A percentile compares a stretch with the other conserved stretches of the same genome.
Evolutionary conservation across 106 monocot species (phyloP).

Genomic region (Dioscorea zingiberensis): DNA sequence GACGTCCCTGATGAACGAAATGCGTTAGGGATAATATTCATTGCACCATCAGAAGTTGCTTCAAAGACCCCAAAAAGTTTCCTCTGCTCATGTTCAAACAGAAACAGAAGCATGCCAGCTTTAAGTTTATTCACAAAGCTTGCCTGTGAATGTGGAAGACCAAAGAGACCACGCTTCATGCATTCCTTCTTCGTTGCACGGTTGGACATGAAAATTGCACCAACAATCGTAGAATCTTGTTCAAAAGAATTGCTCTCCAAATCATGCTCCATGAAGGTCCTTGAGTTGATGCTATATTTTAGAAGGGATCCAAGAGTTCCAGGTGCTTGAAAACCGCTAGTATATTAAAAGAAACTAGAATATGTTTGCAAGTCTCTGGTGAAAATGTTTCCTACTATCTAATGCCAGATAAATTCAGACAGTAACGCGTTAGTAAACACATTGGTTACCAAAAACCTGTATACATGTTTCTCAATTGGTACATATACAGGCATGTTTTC

Average conservation of each 20-base stretch:
- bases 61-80: constrained; percentile 80
- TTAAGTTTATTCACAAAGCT: constrained; percentile 44
- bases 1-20: constrained; percentile 29
- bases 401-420: no score
- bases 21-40: constrained; percentile 60
- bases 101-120: constrained; percentile 70
- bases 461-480: no score
- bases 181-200: constrained; percentile 50
- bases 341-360: no score
- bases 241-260: not conserved
- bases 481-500: no score
- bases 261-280: constrained; percentile 21
- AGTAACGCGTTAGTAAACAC: no score
- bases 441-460: no score
- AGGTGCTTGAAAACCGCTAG: no score
- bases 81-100: constrained; percentile 73
- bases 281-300: not conserved
- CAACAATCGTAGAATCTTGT: constrained; percentile 4
- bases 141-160: constrained; percentile 33
- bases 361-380: no score
- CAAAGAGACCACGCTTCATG: constrained; percentile 50
- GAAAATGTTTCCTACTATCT: no score
- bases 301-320: no score
- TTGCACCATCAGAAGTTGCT: constrained; percentile 61
- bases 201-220: constrained; percentile 81